Evolutionary conservation across 1,284 basidiomycete genomes (phyloP), one percentile per base, ranked within the genome.

Genomic region (Ganoderma lingzhi): DNA sequence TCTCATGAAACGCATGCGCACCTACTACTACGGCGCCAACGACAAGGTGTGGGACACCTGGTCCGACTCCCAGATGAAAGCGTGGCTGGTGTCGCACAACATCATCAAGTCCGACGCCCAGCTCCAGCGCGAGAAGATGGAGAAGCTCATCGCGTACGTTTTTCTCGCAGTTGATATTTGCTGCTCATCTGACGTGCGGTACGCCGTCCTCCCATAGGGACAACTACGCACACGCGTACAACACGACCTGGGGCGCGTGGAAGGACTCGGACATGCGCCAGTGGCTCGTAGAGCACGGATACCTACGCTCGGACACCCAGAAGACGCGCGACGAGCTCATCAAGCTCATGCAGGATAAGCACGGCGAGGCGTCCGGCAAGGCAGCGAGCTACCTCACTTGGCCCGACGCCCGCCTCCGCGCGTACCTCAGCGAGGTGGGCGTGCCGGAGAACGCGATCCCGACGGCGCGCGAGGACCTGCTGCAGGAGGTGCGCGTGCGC

Each of bases 381-480:
- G 82, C 85, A 8, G 86, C 89, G 3, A 83, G 87, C 1, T 96
- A 95, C 80, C 84, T 96, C 63, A 86, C 87, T n/a, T 97, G 95
- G 95, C 94, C 95, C 17, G 95, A 96, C 76, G 93, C 95, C 3
- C 88, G 95, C 59, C 87, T 97, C 41, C 92, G 95, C 65, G 94
- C 93, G 0, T 95, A 91, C 79, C 86, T 96, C 39, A 87, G 94
- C 68, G 88, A 92, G 77, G 86, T 88, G 70, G 92, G 92, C 63
- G 76, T 96, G 48, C 84, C 86, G 71, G 59, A 41, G 59, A 94
- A 96, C 76, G 84, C 85, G 23, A 84, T 86, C 67, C 92, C 91
- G 0, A 86, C 85, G 1, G 79, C 79, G 15, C 89, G 95, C 60
- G 88, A 91, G 8, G 90, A 89, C 23, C 86, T 96, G 28, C 84